Base-by-base conservation (phyloP, 2,329 filamentous ascomycete genomes). In the Teratosphaeria destructans region DNA sequence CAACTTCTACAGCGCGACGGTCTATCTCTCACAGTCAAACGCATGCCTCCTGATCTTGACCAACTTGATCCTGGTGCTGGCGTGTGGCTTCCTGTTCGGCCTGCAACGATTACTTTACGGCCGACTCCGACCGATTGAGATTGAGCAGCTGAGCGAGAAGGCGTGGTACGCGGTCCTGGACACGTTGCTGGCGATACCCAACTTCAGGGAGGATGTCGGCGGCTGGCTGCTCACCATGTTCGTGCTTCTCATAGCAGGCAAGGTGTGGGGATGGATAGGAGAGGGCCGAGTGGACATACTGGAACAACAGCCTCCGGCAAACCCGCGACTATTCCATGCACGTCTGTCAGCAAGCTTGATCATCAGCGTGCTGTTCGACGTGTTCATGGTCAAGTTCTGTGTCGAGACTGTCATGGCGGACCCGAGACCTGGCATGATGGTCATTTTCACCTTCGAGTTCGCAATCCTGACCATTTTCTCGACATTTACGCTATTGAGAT, bases 381-480 rank as follows among this genome's bases (percentile, higher is more conserved):
- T 85, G 27, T 87, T 82, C 71, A 85, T 99, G 76, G 84, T 96
- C 64, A 82, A 81, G 55, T 96, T 96, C 73, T 87, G 88, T 60
- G 81, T 95, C 62, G 83, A 85, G 32, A 90, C 88, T 0, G 92
- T 97, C 35, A 85, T 96, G 56, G 85, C 89, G 60, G 86, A 95
- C 71, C 90, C 93, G 2, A 82, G 88, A n/a, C 91, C 93, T 0
- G 94, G 95, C 61, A 97, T 99, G 89, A 99, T 97, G 91, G 91
- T 99, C 63, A 97, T 99, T 91, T 99, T 99, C 70, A 85, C 95
- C 5, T 99, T 99, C 68, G 94, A 99, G 73, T 97, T 97, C 71
- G 92, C 93, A 43, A 86, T 99, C 52, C 77, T 97, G 61, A 81
- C 85, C 2, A 87, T 95, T 10, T 86, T 86, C 57, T 95, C 93